These are phyloP conservation scores for Hanseniaspora valbyensis DNA, from an alignment of 805 yeast genomes.

Conservation along the genomic window DNA sequence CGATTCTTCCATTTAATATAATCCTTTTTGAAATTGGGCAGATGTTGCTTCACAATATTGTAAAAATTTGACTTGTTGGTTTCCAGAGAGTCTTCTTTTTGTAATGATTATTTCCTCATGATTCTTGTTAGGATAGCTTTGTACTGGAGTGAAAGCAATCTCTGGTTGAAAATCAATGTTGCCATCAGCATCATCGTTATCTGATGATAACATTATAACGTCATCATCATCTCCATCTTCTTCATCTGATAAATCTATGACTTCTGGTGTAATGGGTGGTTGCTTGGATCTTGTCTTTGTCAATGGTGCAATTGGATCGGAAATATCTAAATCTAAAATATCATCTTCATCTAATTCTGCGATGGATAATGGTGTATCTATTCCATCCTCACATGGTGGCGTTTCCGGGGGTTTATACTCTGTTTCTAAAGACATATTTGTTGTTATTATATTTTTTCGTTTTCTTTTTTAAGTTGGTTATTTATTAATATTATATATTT, in stretches of 20 bases:
- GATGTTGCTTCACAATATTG: constrained; percentile 45
- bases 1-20: constrained; percentile 31
- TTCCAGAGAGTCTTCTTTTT: constrained; percentile 29
- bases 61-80: constrained; percentile 48
- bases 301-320: neutral
- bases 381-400: constrained; percentile 15
- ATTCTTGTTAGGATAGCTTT: constrained; percentile 3
- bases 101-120: neutral
- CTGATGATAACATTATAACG: neutral
- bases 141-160: constrained; percentile 9
- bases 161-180: constrained; percentile 5
- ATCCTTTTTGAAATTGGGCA: constrained; percentile 43
- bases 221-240: neutral
- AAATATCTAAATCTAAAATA: constrained; percentile 11
- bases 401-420: constrained; percentile 15
- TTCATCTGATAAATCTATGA: neutral
- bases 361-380: constrained; percentile 7
- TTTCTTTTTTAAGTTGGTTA: neutral
- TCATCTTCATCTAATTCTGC: constrained; percentile 16
- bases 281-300: neutral
- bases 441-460: neutral
- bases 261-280: constrained; percentile 10
- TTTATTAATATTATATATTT: no score
- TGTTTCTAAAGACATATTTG: neutral
- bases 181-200: neutral